Evolutionary conservation across 2,329 filamentous ascomycete species (phyloP).

Genomic region (Taxawa tesnikishii): DNA sequence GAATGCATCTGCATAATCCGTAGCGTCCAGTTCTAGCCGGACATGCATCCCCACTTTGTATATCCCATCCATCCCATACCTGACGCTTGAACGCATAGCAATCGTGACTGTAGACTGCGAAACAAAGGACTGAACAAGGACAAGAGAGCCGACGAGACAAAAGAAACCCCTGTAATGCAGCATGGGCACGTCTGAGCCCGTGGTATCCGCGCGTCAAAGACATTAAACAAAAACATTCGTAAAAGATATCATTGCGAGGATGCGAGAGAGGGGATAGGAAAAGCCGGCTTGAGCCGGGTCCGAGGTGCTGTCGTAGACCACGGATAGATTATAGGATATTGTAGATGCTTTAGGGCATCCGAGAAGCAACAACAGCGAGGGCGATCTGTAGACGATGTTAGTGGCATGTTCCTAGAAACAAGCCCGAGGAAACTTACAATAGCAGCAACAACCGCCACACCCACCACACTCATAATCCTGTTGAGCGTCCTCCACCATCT

Average conservation of each 20-base stretch:
- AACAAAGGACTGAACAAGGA: too few relatives aligned
- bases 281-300: neutral
- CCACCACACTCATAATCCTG: constrained; percentile 24
- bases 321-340: neutral
- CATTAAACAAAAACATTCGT: neutral
- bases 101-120: too few relatives aligned
- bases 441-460: constrained; percentile 20
- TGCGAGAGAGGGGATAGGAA: neutral
- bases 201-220: neutral
- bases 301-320: neutral
- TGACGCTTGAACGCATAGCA: too few relatives aligned
- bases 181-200: neutral
- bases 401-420: neutral
- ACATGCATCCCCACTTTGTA: too few relatives aligned
- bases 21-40: too few relatives aligned
- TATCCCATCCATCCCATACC: too few relatives aligned
- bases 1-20: too few relatives aligned
- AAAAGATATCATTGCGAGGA: neutral
- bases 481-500: constrained; percentile 25
- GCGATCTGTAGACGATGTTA: constrained; percentile 15
- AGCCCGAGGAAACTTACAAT: constrained; percentile 16
- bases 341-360: too few relatives aligned
- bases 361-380: constrained; percentile 21
- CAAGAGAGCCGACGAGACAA: too few relatives aligned
- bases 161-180: too few relatives aligned